A percentile compares a stretch with the other conserved stretches of the same genome.
Evolutionary conservation across 345 rosid species (phyloP).

Genomic region (Melaleuca quinquenervia): DNA sequence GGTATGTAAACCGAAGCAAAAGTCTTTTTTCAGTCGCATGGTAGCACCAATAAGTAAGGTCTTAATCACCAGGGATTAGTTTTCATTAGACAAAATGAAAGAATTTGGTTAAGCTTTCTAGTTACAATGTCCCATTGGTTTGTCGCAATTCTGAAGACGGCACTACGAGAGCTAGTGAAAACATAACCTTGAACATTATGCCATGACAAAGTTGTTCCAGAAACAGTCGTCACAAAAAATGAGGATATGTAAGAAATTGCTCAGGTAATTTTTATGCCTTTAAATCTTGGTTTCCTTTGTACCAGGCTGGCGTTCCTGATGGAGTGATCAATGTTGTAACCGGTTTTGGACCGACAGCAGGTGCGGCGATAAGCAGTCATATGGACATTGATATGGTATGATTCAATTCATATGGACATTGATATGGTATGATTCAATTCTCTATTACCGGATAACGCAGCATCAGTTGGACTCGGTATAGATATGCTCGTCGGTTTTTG

Average conservation of each 20-base stretch:
- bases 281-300: neutral
- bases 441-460: neutral
- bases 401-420: too few species aligned
- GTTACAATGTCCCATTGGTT: neutral
- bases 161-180: neutral
- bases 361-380: conserved; percentile 65
- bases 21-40: neutral
- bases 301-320: conserved; percentile 72
- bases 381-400: conserved; percentile 74
- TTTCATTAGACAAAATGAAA: neutral
- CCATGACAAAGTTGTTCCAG: neutral
- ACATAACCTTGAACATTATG: neutral
- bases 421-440: too few species aligned
- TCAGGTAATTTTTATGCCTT: neutral
- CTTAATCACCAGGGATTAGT: neutral
- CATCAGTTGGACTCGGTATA: neutral
- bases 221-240: neutral
- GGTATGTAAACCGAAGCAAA: neutral
- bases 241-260: neutral
- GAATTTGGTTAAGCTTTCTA: neutral
- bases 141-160: neutral
- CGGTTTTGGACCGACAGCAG: conserved; percentile 79
- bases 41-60: neutral
- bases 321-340: conserved; percentile 78
- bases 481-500: neutral